These are phyloP conservation scores for Thraustochytrium striatum DNA, from an alignment of 352 stramenopile genomes.

Conservation along the genomic window DNA sequence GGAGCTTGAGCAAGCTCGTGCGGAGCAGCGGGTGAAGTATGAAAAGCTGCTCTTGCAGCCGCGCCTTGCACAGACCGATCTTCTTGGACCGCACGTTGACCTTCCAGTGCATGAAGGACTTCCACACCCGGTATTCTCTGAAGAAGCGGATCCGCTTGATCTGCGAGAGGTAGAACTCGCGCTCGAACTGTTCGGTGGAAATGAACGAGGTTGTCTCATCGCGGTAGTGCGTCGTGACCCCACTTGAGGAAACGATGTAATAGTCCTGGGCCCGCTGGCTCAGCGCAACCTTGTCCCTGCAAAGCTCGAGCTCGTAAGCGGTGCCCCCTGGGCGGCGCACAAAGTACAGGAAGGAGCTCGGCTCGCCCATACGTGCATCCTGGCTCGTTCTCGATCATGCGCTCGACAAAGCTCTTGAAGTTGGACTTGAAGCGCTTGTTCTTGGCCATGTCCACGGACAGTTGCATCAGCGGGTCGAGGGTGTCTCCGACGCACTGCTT, in stretches of 20 bases:
- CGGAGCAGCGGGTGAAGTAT: constrained; percentile 76
- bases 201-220: constrained; percentile 77
- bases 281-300: constrained; percentile 3
- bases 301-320: constrained; percentile 25
- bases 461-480: too few relatives aligned
- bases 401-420: constrained; percentile 36
- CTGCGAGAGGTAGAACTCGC: constrained; percentile 76
- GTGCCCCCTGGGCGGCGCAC: constrained; percentile 16
- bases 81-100: constrained; percentile 73
- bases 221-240: constrained; percentile 83
- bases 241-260: constrained; percentile 86
- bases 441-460: too few relatives aligned
- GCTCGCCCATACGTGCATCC: not conserved
- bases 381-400: constrained; percentile 5
- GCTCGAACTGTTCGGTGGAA: constrained; percentile 81
- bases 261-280: constrained; percentile 63
- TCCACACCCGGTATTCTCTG: constrained; percentile 83
- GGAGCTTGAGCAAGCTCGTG: constrained; percentile 68
- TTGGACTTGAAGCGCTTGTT: too few relatives aligned
- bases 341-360: constrained; percentile 21
- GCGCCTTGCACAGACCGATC: constrained; percentile 72
- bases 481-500: too few relatives aligned
- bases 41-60: constrained; percentile 75
- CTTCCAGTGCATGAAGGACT: constrained; percentile 88
- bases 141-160: constrained; percentile 81